Evolutionary conservation across 192 early-diverging fungal genomes (phyloP).

Genomic region (Helicostylum pulchrum): DNA sequence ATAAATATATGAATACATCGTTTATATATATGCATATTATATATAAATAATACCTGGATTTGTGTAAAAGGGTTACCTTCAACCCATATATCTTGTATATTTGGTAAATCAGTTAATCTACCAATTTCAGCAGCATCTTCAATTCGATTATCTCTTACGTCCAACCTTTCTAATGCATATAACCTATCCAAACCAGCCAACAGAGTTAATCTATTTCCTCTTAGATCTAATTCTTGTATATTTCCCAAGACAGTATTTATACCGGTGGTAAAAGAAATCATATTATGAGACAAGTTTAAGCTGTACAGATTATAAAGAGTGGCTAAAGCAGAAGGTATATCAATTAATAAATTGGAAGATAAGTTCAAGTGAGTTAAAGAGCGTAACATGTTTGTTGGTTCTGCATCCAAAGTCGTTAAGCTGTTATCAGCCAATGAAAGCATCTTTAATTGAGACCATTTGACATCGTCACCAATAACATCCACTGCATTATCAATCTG

Average conservation of each 20-base stretch:
- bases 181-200: conserved; percentile 55
- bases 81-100: conserved; percentile 49
- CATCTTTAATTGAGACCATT: conserved; percentile 38
- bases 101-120: conserved; percentile 44
- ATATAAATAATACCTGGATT: conserved; percentile 35
- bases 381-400: conserved; percentile 37
- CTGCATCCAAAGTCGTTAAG: conserved; percentile 41
- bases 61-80: conserved; percentile 53
- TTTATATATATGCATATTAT: background rate
- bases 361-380: conserved; percentile 48
- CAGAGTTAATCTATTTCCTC: conserved; percentile 47
- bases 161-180: conserved; percentile 52
- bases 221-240: conserved; percentile 46
- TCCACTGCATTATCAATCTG: conserved; percentile 48
- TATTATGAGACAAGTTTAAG: conserved; percentile 54
- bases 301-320: conserved; percentile 46
- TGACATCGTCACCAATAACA: conserved; percentile 23
- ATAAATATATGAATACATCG: conserved; percentile 7
- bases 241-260: conserved; percentile 53
- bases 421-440: conserved; percentile 50
- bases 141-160: conserved; percentile 53
- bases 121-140: conserved; percentile 51
- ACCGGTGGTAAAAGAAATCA: conserved; percentile 46
- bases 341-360: conserved; percentile 48
- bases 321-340: conserved; percentile 41